A percentile compares a stretch with the other conserved stretches of the same genome.
Evolutionary conservation across 2,329 filamentous ascomycete species (phyloP).

Genomic region (Zopfia rhizophila): DNA sequence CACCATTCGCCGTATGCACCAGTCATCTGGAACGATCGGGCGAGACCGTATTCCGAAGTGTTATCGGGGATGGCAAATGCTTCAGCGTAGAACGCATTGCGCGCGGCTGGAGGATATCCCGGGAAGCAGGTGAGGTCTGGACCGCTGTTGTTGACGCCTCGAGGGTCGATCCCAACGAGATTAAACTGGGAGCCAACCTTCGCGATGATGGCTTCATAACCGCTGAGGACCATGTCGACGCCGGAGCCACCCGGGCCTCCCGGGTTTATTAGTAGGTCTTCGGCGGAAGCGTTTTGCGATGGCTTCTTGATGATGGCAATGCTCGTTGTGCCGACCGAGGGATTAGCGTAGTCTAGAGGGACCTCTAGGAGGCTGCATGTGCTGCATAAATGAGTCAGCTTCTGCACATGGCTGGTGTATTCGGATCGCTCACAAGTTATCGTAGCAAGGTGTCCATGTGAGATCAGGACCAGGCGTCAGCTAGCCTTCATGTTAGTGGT

Average conservation of each 20-base stretch:
- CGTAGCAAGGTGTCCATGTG: slow-evolving; percentile 17
- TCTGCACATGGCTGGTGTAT: slow-evolving; percentile 15
- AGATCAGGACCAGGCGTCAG: slow-evolving; percentile 9
- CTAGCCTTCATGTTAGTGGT: background rate
- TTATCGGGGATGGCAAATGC: slow-evolving; percentile 11
- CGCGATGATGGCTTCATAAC: slow-evolving; percentile 6
- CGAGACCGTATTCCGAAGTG: slow-evolving; percentile 20
- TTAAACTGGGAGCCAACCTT: slow-evolving; percentile 21
- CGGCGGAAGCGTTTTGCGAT: slow-evolving; percentile 12
- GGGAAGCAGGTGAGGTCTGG: slow-evolving; percentile 30
- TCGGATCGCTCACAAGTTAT: slow-evolving; percentile 4
- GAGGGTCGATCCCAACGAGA: slow-evolving; percentile 43
- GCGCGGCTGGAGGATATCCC: slow-evolving; percentile 6
- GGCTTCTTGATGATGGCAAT: slow-evolving; percentile 27
- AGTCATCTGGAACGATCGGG: slow-evolving; percentile 11
- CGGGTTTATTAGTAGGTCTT: slow-evolving; percentile 31
- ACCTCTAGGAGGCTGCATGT: too few relatives aligned
- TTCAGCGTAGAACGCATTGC: slow-evolving; percentile 21
- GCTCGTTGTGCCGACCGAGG: slow-evolving; percentile 22
- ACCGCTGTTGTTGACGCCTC: slow-evolving; percentile 35
- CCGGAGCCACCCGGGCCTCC: slow-evolving; percentile 47
- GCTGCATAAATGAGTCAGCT: too few relatives aligned
- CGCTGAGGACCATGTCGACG: slow-evolving; percentile 27
- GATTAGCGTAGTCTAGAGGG: slow-evolving; percentile 30
- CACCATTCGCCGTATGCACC: slow-evolving; percentile 35